A percentile compares a stretch with the other conserved stretches of the same genome.
phyloP scores from a whole-genome alignment of 306 rosid species.

The Myrica gale region DNA sequence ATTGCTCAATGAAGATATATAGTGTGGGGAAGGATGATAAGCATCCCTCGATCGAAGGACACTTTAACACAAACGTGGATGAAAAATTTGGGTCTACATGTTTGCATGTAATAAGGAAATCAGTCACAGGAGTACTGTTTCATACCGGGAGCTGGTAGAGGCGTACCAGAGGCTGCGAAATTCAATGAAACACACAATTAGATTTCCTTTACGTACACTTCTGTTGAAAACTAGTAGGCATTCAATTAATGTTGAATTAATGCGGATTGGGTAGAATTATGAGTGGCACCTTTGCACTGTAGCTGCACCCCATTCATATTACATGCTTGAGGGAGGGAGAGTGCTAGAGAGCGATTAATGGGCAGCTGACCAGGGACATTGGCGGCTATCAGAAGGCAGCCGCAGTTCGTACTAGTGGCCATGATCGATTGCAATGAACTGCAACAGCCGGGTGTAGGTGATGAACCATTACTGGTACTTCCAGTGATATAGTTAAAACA shows the following conservation, averaged over 20 bases:
- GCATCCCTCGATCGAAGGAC: not conserved
- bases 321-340: constrained; percentile 55
- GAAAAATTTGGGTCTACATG: not conserved
- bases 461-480: constrained; percentile 53
- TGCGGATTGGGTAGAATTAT: not conserved
- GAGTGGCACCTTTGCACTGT: constrained; percentile 59
- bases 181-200: not conserved
- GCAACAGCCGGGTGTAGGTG: constrained; percentile 55
- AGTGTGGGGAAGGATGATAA: not conserved
- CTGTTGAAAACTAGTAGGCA: not conserved
- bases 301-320: constrained; percentile 31
- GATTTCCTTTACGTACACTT: constrained; percentile 4
- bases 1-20: not conserved
- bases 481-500: constrained; percentile 75
- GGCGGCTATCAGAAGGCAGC: constrained; percentile 58
- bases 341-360: constrained; percentile 39
- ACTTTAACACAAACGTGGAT: not conserved
- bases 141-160: constrained; percentile 72
- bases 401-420: constrained; percentile 49
- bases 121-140: not conserved
- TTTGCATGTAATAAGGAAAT: not conserved
- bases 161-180: constrained; percentile 54
- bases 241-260: too few species aligned
- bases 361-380: constrained; percentile 63
- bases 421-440: constrained; percentile 42